A percentile compares a stretch with the other conserved stretches of the same genome.
Evolutionary conservation across 2,329 filamentous ascomycete genomes (phyloP).

Genomic region (Colletotrichum higginsianum): DNA sequence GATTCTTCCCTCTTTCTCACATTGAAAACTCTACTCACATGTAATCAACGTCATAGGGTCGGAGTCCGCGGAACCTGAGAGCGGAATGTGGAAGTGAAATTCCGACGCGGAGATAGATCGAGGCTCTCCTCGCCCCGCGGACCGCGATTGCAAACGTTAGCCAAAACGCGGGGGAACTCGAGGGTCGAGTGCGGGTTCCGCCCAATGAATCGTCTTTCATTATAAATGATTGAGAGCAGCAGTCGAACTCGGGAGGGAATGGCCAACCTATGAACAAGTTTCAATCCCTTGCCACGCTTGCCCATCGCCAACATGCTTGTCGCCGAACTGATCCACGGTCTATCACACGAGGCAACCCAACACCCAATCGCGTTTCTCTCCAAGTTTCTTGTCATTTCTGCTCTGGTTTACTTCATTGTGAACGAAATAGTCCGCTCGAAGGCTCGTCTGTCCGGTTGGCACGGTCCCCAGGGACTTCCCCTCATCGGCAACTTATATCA

Average conservation of each 20-base stretch:
- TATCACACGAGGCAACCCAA: constrained; percentile 41
- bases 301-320: constrained; percentile 46
- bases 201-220: not conserved
- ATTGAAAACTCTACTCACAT: too few relatives aligned
- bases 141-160: not conserved
- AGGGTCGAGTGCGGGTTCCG: not conserved
- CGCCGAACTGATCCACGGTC: constrained; percentile 45
- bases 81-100: constrained; percentile 5
- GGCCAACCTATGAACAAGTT: not conserved
- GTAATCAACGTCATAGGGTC: not conserved
- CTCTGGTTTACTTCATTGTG: constrained; percentile 60
- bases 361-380: constrained; percentile 44
- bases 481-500: constrained; percentile 70
- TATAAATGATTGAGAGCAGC: not conserved
- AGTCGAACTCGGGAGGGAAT: too few relatives aligned
- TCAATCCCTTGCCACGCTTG: not conserved
- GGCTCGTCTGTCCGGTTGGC: constrained; percentile 61
- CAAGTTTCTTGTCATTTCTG: constrained; percentile 37
- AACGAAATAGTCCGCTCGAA: constrained; percentile 63
- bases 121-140: not conserved
- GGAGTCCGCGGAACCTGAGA: not conserved
- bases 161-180: constrained; percentile 5
- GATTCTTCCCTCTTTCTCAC: not conserved
- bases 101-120: not conserved
- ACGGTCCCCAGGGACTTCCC: constrained; percentile 65